These are phyloP conservation scores for Botrytis aclada DNA, from an alignment of 2,329 filamentous ascomycete genomes.

Conservation along the genomic window DNA sequence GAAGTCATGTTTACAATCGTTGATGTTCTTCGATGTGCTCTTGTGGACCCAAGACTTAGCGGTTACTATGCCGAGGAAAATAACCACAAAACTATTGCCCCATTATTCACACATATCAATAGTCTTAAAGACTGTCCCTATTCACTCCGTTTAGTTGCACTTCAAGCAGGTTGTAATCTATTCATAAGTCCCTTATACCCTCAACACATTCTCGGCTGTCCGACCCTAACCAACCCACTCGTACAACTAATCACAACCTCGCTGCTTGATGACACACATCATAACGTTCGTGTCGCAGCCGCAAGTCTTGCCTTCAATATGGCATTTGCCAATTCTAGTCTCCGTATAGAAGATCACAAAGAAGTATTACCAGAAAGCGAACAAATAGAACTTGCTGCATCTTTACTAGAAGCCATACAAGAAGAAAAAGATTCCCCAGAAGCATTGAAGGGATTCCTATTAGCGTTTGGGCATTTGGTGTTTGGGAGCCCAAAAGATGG, in stretches of 20 bases:
- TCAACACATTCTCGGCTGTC: conserved; percentile 55
- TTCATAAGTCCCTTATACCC: conserved; percentile 74
- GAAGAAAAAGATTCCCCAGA: conserved; percentile 63
- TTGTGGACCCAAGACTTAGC: conserved; percentile 75
- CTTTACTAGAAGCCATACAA: conserved; percentile 69
- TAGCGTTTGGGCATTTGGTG: conserved; percentile 71
- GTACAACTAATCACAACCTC: conserved; percentile 71
- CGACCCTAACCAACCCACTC: conserved; percentile 53
- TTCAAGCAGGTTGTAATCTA: conserved; percentile 82
- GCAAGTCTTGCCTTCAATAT: conserved; percentile 84
- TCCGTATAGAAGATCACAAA: conserved; percentile 54
- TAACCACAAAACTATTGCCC: conserved; percentile 58
- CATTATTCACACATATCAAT: conserved; percentile 60
- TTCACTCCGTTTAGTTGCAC: conserved; percentile 74
- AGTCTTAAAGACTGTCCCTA: conserved; percentile 64
- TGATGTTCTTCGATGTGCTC: conserved; percentile 77
- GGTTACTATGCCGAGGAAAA: conserved; percentile 79
- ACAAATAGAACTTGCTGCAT: conserved; percentile 78
- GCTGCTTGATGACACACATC: conserved; percentile 73
- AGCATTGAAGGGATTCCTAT: conserved; percentile 71
- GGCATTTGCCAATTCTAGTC: conserved; percentile 64
- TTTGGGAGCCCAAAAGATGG: conserved; percentile 69
- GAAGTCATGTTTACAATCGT: conserved; percentile 75
- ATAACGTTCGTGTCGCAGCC: conserved; percentile 74
- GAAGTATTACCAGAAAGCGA: conserved; percentile 64